Percentiles rank a stretch among this genome's conserved stretches.
Evolutionary conservation across 179 eudicot species (phyloP).

Genomic region (Beta corolliflora): DNA sequence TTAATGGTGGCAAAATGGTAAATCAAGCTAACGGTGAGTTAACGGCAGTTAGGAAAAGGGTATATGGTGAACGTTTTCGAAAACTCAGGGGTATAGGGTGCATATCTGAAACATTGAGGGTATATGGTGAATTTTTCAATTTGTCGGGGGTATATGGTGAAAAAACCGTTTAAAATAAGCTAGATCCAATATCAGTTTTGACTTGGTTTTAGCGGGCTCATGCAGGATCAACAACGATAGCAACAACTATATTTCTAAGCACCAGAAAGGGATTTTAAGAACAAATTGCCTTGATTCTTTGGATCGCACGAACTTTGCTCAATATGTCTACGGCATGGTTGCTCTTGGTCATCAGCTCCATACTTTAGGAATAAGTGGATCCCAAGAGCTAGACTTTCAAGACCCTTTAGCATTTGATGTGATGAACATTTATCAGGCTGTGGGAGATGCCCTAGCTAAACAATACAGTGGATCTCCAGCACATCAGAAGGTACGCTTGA

Average conservation of each 20-base stretch:
- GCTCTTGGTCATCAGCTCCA: constrained; percentile 74
- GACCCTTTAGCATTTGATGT: constrained; percentile 55
- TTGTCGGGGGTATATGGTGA: too few relatives aligned
- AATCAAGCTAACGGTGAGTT: too few relatives aligned
- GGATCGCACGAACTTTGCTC: constrained; percentile 86
- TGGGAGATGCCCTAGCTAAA: constrained; percentile 73
- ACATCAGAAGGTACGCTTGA: constrained; percentile 64
- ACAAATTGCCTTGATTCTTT: constrained; percentile 84
- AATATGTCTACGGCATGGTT: constrained; percentile 65
- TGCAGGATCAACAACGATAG: constrained; percentile 30
- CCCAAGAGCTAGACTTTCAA: constrained; percentile 41
- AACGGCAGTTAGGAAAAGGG: too few relatives aligned
- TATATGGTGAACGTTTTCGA: too few relatives aligned
- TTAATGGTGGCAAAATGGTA: too few relatives aligned
- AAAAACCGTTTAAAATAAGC: neutral
- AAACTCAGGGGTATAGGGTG: too few relatives aligned
- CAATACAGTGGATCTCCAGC: constrained; percentile 93
- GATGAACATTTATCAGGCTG: constrained; percentile 65
- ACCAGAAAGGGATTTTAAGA: constrained; percentile 69
- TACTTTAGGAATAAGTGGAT: constrained; percentile 48
- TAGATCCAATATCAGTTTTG: neutral
- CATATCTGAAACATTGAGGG: too few relatives aligned
- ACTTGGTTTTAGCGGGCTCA: neutral
- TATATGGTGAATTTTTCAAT: too few relatives aligned
- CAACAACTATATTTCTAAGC: neutral